Base-by-base conservation (phyloP, 108 stramenopile species). In the Pseudonitzschia delicatissima region DNA sequence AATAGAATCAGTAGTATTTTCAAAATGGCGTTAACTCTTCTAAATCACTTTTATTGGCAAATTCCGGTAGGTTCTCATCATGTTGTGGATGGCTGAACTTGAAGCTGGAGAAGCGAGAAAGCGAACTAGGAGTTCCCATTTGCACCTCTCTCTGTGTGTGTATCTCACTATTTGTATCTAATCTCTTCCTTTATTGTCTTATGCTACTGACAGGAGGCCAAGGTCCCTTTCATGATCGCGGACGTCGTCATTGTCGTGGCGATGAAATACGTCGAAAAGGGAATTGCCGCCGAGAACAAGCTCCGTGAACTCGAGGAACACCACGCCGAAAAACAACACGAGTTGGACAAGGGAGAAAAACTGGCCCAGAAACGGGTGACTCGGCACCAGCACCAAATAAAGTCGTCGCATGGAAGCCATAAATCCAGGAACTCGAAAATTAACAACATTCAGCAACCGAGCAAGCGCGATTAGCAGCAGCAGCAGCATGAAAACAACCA, bases 11-110 rank as follows among this genome's bases (percentile, higher is more conserved):
- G n/a, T n/a, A n/a, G n/a, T n/a, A n/a, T 35, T 29, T n/a, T 64
- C 20, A 79, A 23, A 7, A 79, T 79, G 78, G 68, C 78, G 23
- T 39, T 79, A 3, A 68, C 78, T 28, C 64, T 73, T n/a, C 27
- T 79, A 3, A 79, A 79, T 48, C 58, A 70, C 44, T 74, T 73
- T 55, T 65, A 58, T 37, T 66, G 60, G 64, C 42, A 79, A 13
- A 69, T 68, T 35, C 61, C 69, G 63, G 77, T 79, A 40, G 35
- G 78, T 71, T 6, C 31, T 58, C n/a, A n/a, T n/a, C n/a, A n/a
- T n/a, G n/a, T n/a, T n/a, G n/a, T n/a, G n/a, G n/a, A n/a, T n/a
- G n/a, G n/a, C n/a, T n/a, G n/a, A n/a, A n/a, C n/a, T n/a, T n/a
- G n/a, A n/a, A n/a, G n/a, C n/a, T n/a, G n/a, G n/a, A n/a, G n/a